phyloP scores from a whole-genome alignment of 306 rosid genomes.

The Cercis canadensis region DNA sequence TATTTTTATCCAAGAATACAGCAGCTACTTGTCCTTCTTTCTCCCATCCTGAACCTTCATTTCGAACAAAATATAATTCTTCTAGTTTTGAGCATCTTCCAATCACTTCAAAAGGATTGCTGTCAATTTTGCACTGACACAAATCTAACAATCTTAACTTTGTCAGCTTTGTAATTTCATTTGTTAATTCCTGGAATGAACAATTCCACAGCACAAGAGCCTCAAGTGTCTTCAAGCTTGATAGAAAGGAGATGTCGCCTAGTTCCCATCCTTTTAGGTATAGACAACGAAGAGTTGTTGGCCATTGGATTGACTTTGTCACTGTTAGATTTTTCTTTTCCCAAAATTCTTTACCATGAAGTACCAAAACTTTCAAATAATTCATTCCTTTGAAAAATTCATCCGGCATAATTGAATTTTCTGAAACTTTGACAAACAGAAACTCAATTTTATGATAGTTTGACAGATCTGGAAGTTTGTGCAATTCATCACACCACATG shows the following conservation, averaged over 20 bases:
- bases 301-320: background rate
- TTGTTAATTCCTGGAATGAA: background rate
- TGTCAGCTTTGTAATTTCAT: too few species aligned
- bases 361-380: background rate
- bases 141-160: background rate
- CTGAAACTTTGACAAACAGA: too few species aligned
- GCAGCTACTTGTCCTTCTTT: background rate
- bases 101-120: background rate
- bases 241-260: background rate
- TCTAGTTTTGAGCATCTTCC: background rate
- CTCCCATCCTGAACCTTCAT: too few species aligned
- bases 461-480: background rate
- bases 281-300: background rate
- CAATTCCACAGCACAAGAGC: background rate
- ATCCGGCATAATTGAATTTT: too few species aligned
- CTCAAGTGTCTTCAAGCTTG: background rate
- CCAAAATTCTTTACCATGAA: background rate
- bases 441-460: background rate
- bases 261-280: background rate
- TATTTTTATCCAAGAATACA: too few species aligned
- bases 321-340: background rate
- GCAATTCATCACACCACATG: too few species aligned
- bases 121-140: background rate
- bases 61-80: background rate
- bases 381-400: background rate